Evolutionary conservation across 164 flowering plant genomes (phyloP).

Genomic region (Akebia trifoliata): DNA sequence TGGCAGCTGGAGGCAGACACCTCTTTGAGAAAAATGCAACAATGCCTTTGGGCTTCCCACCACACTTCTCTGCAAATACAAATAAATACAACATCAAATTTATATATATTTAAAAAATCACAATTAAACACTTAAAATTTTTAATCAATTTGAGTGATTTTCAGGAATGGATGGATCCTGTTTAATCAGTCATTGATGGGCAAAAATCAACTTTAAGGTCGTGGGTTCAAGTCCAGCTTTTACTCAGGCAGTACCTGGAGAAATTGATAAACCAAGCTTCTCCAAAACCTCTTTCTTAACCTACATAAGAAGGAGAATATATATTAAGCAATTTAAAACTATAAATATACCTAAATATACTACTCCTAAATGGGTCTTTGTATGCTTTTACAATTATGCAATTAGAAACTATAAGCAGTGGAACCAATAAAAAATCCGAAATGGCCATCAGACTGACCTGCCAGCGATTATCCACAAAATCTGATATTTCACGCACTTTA

Average conservation of each 20-base stretch:
- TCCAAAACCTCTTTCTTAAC: conserved; percentile 72
- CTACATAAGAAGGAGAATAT: conserved; percentile 29
- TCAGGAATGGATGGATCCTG: no score
- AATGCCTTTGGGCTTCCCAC: conserved; percentile 38
- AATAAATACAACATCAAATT: neutral
- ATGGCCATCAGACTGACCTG: conserved; percentile 56
- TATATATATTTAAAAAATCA: neutral
- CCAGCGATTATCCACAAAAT: conserved; percentile 77
- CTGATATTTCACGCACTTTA: conserved; percentile 81
- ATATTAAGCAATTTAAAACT: no score
- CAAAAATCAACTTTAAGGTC: neutral
- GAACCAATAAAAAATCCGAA: neutral
- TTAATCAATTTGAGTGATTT: neutral
- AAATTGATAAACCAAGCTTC: conserved; percentile 50
- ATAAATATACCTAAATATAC: no score
- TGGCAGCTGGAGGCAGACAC: conserved; percentile 69
- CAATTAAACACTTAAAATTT: no score
- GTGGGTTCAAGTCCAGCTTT: neutral
- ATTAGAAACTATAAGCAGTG: no score
- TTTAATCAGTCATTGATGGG: no score
- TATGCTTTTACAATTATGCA: no score
- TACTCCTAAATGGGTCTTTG: no score
- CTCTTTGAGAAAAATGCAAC: conserved; percentile 75
- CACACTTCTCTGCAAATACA: conserved; percentile 35
- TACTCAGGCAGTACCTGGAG: conserved; percentile 84